phyloP scores from a whole-genome alignment of 495 filamentous ascomycete genomes.

The Talaromyces adpressus region DNA sequence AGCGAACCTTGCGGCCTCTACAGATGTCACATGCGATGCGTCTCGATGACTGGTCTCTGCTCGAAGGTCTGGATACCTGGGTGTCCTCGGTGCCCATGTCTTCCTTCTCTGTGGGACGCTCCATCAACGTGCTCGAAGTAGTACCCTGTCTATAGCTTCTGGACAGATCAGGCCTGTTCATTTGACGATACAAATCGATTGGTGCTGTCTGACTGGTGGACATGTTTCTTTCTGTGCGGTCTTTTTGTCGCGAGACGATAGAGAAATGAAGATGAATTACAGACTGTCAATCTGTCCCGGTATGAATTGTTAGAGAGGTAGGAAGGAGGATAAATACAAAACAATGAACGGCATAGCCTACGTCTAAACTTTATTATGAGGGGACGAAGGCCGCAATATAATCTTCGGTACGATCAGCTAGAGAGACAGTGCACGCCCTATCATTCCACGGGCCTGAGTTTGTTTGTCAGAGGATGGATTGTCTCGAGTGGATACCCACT shows the following conservation, averaged over 20 bases:
- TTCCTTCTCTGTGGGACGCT: neutral
- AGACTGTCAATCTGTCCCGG: neutral
- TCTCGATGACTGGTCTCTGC: neutral
- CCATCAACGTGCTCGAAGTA: neutral
- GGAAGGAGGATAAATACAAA: neutral
- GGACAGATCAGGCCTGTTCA: neutral
- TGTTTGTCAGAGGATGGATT: neutral
- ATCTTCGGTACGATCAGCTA: neutral
- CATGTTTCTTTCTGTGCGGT: neutral
- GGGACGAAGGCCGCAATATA: neutral
- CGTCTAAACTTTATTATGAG: neutral
- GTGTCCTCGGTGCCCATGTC: neutral
- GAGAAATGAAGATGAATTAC: neutral
- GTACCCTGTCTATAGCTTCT: neutral
- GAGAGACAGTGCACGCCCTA: neutral
- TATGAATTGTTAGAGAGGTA: neutral
- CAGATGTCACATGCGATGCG: slow-evolving; percentile 3
- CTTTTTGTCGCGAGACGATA: neutral
- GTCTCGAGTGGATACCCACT: neutral
- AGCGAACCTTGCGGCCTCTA: slow-evolving; percentile 5
- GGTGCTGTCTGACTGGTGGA: neutral
- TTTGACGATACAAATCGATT: neutral
- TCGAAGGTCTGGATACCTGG: neutral
- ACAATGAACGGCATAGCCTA: neutral
- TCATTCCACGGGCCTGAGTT: neutral